These are phyloP conservation scores for Pestalotiopsis fici DNA, from an alignment of 2,329 filamentous ascomycete genomes.

Conservation along the genomic window DNA sequence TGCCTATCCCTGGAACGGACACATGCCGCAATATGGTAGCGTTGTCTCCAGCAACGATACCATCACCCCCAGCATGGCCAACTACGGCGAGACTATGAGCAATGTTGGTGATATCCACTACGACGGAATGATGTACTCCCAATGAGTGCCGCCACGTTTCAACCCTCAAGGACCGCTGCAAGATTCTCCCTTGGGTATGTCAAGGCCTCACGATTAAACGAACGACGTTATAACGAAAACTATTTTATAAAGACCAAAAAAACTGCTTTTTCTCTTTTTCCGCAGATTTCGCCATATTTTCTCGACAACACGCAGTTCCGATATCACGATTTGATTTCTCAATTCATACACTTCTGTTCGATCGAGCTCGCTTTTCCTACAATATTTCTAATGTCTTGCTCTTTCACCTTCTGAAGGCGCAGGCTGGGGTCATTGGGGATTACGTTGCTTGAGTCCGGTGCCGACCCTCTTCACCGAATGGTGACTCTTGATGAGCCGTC, in stretches of 20 bases:
- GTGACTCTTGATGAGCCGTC: not conserved
- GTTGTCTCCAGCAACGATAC: conserved; percentile 27
- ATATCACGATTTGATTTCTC: not conserved
- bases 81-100: conserved; percentile 20
- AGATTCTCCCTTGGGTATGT: not conserved
- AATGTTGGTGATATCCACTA: conserved; percentile 25
- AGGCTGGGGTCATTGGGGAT: conserved; percentile 9
- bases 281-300: too few relatives aligned
- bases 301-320: not conserved
- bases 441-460: not conserved
- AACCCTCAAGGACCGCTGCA: not conserved
- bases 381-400: not conserved
- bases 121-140: conserved; percentile 23
- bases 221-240: not conserved
- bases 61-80: conserved; percentile 23
- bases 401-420: not conserved
- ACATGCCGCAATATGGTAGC: conserved; percentile 24
- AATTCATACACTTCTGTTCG: not conserved
- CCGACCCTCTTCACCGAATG: not conserved
- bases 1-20: conserved; percentile 20
- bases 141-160: conserved; percentile 15
- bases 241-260: not conserved
- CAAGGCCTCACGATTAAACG: not conserved
- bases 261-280: not conserved
- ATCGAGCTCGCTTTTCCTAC: not conserved